These are phyloP conservation scores for Cladophialophora psammophila DNA, from an alignment of 2,329 filamentous ascomycete genomes.

Conservation along the genomic window DNA sequence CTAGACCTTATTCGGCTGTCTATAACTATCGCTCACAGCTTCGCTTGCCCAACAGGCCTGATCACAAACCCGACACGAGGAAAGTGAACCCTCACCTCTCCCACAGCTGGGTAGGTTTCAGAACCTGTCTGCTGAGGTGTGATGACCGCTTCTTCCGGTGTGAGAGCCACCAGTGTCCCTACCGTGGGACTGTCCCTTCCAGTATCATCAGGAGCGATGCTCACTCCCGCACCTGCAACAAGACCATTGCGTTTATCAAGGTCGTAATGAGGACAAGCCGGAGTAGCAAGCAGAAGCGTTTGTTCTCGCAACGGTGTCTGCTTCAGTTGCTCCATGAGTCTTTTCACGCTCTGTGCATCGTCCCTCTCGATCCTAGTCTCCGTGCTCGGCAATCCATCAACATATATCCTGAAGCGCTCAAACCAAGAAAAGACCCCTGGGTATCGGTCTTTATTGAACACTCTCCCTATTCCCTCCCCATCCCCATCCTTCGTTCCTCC, in stretches of 20 bases:
- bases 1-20: background rate
- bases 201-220: slow-evolving; percentile 38
- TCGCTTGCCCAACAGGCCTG: slow-evolving; percentile 12
- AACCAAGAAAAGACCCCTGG: slow-evolving; percentile 35
- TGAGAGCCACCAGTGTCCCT: slow-evolving; percentile 33
- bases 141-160: slow-evolving; percentile 38
- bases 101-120: slow-evolving; percentile 12
- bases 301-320: slow-evolving; percentile 49
- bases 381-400: slow-evolving; percentile 27
- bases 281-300: slow-evolving; percentile 32
- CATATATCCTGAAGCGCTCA: slow-evolving; percentile 26
- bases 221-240: slow-evolving; percentile 27
- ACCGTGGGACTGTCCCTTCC: slow-evolving; percentile 33
- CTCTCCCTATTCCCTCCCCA: slow-evolving; percentile 27
- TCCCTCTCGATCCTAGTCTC: slow-evolving; percentile 33
- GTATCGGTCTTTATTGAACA: slow-evolving; percentile 37
- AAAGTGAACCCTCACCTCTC: slow-evolving; percentile 31
- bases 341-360: slow-evolving; percentile 21
- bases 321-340: slow-evolving; percentile 48
- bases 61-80: slow-evolving; percentile 32
- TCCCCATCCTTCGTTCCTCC: slow-evolving; percentile 30
- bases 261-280: slow-evolving; percentile 16
- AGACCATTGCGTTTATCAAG: slow-evolving; percentile 36
- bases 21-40: slow-evolving; percentile 7
- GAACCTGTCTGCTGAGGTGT: slow-evolving; percentile 17